Base-by-base conservation (phyloP, 2,329 filamentous ascomycete species). In the Dryadomyces quercivorus region DNA sequence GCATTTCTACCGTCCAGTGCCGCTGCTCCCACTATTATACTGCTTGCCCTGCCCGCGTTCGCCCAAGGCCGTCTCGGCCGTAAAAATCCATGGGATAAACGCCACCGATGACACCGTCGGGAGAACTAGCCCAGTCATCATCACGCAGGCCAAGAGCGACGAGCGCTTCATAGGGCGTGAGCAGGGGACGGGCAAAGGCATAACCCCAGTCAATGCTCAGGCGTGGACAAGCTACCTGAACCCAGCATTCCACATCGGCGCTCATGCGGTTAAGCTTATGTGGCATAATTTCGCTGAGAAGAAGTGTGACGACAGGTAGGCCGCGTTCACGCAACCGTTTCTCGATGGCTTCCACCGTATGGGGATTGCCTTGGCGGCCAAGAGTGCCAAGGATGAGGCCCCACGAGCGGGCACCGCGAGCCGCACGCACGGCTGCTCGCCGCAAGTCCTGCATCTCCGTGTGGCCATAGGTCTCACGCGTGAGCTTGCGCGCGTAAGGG, bases 81-180 rank as follows among this genome's bases (percentile, higher is more conserved):
- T 98, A 98, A 66, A 95, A 98, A 68, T 98, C 91, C 93, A 98
- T 98, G 0, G 91, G 92, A 71, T 98, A 98, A 15, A 89, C 77
- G 1, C 81, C 85, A 55, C 73, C 76, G 16, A 75, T 83, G 88
- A 82, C 93, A 34, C 53, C 56, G 16, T 56, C 55, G 18, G 56
- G 52, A 18, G 53, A 56, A 13, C 55, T 52, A 16, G 55, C 59
- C 89, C 84, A 95, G 22, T 57, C 59, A 50, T 86, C 86, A 61
- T 93, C 79, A 59, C 78, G 81, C 58, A 83, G 83, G 3, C 86
- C 90, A 50, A 98, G 70, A n/a, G 89, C 88, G 38, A 98, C 84
- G 56, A 97, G 77, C 7, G 93, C 93, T 72, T 98, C 93, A 62
- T 98, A 96, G 2, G 93, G 92, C 52, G 92, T 97, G 65, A 98